These are phyloP conservation scores for Xylariaceae sp. DNA, from an alignment of 2,329 filamentous ascomycete genomes.

Conservation along the genomic window DNA sequence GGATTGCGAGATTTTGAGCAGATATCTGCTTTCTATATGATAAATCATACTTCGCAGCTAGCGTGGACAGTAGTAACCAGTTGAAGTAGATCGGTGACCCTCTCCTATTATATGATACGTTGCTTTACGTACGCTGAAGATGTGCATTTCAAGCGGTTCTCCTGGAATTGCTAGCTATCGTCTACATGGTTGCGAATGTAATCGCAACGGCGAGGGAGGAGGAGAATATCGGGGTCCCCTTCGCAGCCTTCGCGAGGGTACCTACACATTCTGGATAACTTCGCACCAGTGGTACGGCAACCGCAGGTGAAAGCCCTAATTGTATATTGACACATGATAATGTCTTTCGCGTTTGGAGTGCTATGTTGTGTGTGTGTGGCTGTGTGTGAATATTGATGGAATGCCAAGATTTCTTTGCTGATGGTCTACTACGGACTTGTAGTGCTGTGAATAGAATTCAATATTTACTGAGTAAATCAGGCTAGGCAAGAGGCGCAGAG, in stretches of 20 bases:
- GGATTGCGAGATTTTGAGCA: too few relatives aligned
- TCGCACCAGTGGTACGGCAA: slow-evolving; percentile 23
- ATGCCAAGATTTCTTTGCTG: too few relatives aligned
- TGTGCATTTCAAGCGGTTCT: not conserved
- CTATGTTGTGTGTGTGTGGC: too few relatives aligned
- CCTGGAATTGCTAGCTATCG: slow-evolving; percentile 22
- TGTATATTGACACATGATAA: slow-evolving; percentile 29
- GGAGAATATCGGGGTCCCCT: slow-evolving; percentile 26
- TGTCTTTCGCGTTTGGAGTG: slow-evolving; percentile 5
- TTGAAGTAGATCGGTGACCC: too few relatives aligned
- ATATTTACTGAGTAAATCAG: not conserved
- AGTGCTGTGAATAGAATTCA: not conserved
- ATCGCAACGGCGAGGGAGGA: slow-evolving; percentile 31
- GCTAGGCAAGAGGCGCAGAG: not conserved
- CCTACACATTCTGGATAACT: slow-evolving; percentile 19
- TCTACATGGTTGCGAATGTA: slow-evolving; percentile 29
- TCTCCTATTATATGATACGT: too few relatives aligned
- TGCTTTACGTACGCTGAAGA: too few relatives aligned
- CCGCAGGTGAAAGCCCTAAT: slow-evolving; percentile 30
- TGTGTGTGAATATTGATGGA: too few relatives aligned
- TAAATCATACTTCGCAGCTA: too few relatives aligned
- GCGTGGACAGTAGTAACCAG: too few relatives aligned
- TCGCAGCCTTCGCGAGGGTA: slow-evolving; percentile 26
- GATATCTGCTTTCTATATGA: too few relatives aligned
- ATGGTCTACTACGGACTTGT: too few relatives aligned